Percentiles rank a stretch among this genome's conserved stretches.
phyloP scores from a whole-genome alignment of 2,329 filamentous ascomycete genomes.

The Chaetomium sp. region DNA sequence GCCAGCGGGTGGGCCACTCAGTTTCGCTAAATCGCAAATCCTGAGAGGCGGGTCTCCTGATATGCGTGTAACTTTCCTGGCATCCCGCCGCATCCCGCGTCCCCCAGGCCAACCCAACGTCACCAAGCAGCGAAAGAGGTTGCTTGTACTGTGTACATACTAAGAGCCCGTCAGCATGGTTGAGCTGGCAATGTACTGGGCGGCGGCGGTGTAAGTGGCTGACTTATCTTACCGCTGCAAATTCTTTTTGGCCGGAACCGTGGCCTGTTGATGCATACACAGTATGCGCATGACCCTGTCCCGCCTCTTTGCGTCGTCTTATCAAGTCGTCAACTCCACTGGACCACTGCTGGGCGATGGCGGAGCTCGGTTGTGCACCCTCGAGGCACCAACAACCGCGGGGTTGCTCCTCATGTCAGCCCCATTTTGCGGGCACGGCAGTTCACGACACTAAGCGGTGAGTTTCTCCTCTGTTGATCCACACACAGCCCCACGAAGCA shows the following conservation, averaged over 20 bases:
- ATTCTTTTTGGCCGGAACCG: slow-evolving; percentile 4
- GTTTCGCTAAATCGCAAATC: slow-evolving; percentile 26
- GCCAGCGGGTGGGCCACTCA: slow-evolving; percentile 15
- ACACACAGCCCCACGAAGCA: not conserved
- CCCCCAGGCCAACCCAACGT: slow-evolving; percentile 4
- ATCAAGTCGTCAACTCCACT: slow-evolving; percentile 7
- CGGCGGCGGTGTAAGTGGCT: slow-evolving; percentile 13
- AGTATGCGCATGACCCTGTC: slow-evolving; percentile 4
- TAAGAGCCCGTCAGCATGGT: slow-evolving; percentile 6
- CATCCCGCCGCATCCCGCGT: slow-evolving; percentile 21
- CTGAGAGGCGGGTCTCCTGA: slow-evolving; percentile 28
- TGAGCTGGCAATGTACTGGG: slow-evolving; percentile 13
- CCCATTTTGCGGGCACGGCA: slow-evolving; percentile 2
- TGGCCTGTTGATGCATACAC: not conserved
- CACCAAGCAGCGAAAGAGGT: not conserved
- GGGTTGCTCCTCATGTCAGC: slow-evolving; percentile 12
- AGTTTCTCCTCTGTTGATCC: not conserved
- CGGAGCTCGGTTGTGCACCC: slow-evolving; percentile 9
- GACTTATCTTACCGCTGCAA: not conserved
- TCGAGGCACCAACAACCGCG: slow-evolving; percentile 9
- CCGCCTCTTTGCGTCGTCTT: not conserved
- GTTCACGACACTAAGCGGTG: slow-evolving; percentile 4
- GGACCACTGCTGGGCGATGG: slow-evolving; percentile 12
- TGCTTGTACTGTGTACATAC: not conserved
- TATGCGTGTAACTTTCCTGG: slow-evolving; percentile 14